Evolutionary conservation across 371 early-diverging fungal genomes (phyloP), one percentile per base, ranked within the genome.

Genomic region (Rhizopus arrhizus): DNA sequence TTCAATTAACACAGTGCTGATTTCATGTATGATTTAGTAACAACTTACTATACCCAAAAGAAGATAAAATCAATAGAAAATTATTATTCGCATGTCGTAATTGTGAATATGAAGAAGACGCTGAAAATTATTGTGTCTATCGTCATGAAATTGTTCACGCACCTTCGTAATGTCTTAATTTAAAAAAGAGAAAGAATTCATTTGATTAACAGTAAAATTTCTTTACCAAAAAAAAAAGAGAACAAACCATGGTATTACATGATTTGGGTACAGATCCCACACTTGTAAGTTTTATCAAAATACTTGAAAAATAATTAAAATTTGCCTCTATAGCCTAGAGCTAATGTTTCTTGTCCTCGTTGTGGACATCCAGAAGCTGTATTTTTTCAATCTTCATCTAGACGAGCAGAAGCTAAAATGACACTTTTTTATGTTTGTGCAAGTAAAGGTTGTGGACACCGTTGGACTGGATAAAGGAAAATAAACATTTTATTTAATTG

Each of bases 31-130:
- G 56, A 15, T 45, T 12, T 60, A 87, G 99, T 83, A 91, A 92
- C 84, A 97, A 98, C 71, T 82, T 98, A 83, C 80, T 99, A 62
- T 98, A 98, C 80, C 99, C 99, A 38, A 87, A 92, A 77, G 96
- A 96, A 75, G 96, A 99, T 66, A 79, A 84, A 42, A 68, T 59
- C 9, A 77, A 66, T 55, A 79, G 88, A 54, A 73, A 63, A 49
- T 80, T 99, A 41, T 74, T 91, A 70, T 90, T 90, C 68, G 93
- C 92, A n/a, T 99, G 98, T 80, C 90, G 96, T 59, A 95, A 96
- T 79, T 98, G 98, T 75, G 87, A 88, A 42, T 89, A 92, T 68
- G 81, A 90, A 65, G 98, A 97, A 66, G 89, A 86, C 55, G 89
- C 95, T 13, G 85, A 87, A 35, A 88, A 89, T 55, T 76, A 84